Evolutionary conservation across 331 rosid species (phyloP).

Genomic region (Malus hybrid): DNA sequence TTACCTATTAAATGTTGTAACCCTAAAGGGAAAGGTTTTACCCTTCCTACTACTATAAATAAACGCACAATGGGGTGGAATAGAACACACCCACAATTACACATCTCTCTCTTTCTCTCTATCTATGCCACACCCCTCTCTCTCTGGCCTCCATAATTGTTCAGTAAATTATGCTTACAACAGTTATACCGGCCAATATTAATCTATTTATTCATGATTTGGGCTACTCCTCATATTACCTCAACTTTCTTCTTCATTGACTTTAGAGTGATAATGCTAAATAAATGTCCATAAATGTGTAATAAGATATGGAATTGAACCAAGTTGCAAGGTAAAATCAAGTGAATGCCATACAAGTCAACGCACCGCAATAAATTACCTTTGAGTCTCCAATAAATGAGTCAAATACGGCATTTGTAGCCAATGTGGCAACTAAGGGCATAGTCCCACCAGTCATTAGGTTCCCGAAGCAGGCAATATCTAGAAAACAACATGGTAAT

Average conservation of each 20-base stretch:
- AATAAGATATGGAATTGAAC: not conserved
- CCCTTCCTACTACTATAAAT: too few species aligned
- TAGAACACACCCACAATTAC: too few species aligned
- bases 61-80: too few species aligned
- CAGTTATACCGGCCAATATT: not conserved
- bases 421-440: slow-evolving; percentile 83
- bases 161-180: too few species aligned
- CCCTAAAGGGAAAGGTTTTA: too few species aligned
- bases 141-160: too few species aligned
- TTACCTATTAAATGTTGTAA: too few species aligned
- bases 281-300: not conserved
- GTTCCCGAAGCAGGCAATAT: slow-evolving; percentile 89
- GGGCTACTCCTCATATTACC: too few species aligned
- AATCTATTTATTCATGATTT: not conserved
- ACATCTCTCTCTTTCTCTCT: too few species aligned
- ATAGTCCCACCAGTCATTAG: slow-evolving; percentile 89
- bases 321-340: not conserved
- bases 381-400: slow-evolving; percentile 90
- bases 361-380: slow-evolving; percentile 29
- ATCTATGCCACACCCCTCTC: too few species aligned
- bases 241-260: too few species aligned
- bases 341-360: not conserved
- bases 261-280: not conserved
- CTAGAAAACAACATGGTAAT: slow-evolving; percentile 73
- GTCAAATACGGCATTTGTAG: slow-evolving; percentile 66